Percentiles rank a stretch among this genome's conserved stretches.
Conservation (phyloP, 768 basidiomycete genomes). For the Trametopsis cervina region DNA sequence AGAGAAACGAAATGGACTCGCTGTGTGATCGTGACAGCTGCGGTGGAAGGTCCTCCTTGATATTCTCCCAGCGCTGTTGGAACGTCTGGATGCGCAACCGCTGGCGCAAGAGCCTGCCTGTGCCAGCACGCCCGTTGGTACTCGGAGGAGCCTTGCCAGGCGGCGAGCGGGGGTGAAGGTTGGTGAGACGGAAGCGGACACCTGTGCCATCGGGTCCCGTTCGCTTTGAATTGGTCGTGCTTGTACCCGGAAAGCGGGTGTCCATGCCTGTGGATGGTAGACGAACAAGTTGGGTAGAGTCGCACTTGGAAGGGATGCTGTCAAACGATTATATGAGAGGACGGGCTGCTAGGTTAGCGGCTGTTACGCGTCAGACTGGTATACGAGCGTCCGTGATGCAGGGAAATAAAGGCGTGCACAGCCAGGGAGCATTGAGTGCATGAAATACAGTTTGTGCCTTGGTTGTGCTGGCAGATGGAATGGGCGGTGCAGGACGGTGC, state of each 20-base stretch:
- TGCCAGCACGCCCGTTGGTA: not conserved
- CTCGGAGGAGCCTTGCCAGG: slow-evolving; percentile 14
- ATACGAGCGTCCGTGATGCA: no score
- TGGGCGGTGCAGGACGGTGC: no score
- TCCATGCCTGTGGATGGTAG: not conserved
- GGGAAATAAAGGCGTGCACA: no score
- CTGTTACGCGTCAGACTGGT: no score
- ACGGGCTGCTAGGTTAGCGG: no score
- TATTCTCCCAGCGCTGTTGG: slow-evolving; percentile 21
- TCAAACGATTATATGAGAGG: no score
- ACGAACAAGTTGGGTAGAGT: no score
- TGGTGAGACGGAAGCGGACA: not conserved
- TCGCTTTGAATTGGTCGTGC: not conserved
- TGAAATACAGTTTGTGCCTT: no score
- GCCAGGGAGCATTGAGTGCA: no score
- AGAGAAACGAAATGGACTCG: slow-evolving; percentile 3
- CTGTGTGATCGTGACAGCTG: slow-evolving; percentile 22
- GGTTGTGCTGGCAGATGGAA: no score
- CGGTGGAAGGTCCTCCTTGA: slow-evolving; percentile 21
- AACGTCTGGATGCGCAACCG: slow-evolving; percentile 18
- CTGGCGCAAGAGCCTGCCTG: slow-evolving; percentile 3
- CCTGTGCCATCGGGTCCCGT: not conserved
- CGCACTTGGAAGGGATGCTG: no score
- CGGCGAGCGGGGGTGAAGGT: not conserved
- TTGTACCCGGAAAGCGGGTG: no score